These are phyloP conservation scores for Schoenoplectus tabernaemontani DNA, from an alignment of 202 grass and related monocot genomes.

Conservation along the genomic window DNA sequence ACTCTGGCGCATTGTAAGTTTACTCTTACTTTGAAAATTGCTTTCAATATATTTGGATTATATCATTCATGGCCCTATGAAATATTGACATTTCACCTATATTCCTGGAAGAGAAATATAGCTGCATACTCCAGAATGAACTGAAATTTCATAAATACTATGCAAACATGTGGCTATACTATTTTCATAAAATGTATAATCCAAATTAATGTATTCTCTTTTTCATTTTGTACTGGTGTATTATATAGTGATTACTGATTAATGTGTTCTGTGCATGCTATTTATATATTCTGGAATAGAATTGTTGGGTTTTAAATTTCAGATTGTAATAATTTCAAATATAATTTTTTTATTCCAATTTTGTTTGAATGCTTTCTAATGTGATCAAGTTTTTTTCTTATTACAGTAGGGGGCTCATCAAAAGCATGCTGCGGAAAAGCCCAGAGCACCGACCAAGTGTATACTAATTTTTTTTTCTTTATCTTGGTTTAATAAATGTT, in stretches of 20 bases:
- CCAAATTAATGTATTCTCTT: background rate
- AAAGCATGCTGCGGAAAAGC: constrained; percentile 89
- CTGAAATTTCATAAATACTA: background rate
- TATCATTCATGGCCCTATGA: background rate
- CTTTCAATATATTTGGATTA: constrained; percentile 4
- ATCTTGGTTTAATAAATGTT: background rate
- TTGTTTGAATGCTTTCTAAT: background rate
- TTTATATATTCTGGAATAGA: background rate
- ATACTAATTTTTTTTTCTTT: constrained; percentile 22
- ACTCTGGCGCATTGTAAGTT: constrained; percentile 88
- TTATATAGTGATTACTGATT: background rate
- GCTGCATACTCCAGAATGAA: background rate
- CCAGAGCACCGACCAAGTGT: constrained; percentile 90
- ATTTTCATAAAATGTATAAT: background rate
- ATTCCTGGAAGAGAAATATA: background rate
- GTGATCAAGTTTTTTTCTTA: constrained; percentile 14
- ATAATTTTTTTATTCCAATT: background rate
- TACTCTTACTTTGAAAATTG: background rate
- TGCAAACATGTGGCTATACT: background rate
- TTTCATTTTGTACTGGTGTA: background rate
- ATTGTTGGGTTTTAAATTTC: background rate
- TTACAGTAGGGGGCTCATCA: constrained; percentile 87
- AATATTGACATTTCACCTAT: background rate
- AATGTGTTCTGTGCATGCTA: background rate
- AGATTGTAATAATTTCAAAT: background rate